Evolutionary conservation across 2,329 filamentous ascomycete species (phyloP).

Genomic region (Chaetomium olivaceum): DNA sequence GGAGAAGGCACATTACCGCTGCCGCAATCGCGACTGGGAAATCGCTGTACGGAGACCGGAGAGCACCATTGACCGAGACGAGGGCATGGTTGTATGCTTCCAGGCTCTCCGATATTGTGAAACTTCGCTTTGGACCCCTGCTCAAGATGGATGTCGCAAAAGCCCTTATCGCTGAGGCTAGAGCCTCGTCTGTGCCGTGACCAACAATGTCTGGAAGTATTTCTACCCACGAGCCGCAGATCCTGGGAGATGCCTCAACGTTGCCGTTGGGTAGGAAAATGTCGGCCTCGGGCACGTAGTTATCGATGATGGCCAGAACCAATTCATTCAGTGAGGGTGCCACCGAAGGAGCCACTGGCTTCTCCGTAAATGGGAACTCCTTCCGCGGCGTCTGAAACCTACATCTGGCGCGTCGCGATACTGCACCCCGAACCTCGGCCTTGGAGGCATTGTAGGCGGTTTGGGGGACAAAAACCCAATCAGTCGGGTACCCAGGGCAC

Average conservation of each 20-base stretch:
- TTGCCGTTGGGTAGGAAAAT: not conserved
- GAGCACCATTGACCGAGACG: slow-evolving; percentile 33
- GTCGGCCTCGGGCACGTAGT: slow-evolving; percentile 16
- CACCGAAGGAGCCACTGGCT: not conserved
- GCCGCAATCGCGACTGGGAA: slow-evolving; percentile 35
- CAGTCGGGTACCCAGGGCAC: slow-evolving; percentile 25
- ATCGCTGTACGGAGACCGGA: slow-evolving; percentile 19
- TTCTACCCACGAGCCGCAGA: slow-evolving; percentile 46
- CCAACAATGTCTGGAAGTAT: slow-evolving; percentile 39
- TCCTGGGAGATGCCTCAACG: slow-evolving; percentile 37
- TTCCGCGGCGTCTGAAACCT: not conserved
- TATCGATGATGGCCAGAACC: slow-evolving; percentile 16
- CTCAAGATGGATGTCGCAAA: slow-evolving; percentile 38
- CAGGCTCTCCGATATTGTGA: slow-evolving; percentile 32
- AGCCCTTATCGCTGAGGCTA: slow-evolving; percentile 37
- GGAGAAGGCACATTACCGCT: slow-evolving; percentile 42
- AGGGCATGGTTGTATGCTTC: slow-evolving; percentile 38
- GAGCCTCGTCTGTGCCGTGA: slow-evolving; percentile 18
- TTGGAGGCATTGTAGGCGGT: not conserved
- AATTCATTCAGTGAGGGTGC: slow-evolving; percentile 10
- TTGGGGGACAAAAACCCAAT: slow-evolving; percentile 28
- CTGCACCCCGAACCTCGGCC: not conserved
- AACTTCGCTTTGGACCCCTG: slow-evolving; percentile 27
- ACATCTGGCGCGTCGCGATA: too few relatives aligned
- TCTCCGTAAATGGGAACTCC: too few relatives aligned